Conservation (phyloP, 192 early-diverging fungal species). For the Backusella luteola region DNA sequence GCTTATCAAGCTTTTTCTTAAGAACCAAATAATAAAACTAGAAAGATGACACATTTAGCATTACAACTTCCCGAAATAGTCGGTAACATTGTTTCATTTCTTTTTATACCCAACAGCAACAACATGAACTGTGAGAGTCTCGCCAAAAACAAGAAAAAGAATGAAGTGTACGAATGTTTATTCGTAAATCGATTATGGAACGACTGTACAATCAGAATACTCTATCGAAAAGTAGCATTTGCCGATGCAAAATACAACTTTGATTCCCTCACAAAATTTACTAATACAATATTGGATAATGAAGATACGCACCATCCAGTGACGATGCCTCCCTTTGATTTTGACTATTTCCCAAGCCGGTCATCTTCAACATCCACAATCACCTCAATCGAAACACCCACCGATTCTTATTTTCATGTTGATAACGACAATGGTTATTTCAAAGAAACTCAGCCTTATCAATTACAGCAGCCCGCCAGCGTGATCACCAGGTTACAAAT, state of each 20-base stretch:
- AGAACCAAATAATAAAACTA: not conserved
- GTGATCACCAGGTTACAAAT: not conserved
- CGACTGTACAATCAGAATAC: conserved; percentile 15
- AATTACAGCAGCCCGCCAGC: not conserved
- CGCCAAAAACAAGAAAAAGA: not conserved
- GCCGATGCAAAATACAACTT: conserved; percentile 21
- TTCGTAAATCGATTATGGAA: conserved; percentile 34
- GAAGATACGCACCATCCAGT: not conserved
- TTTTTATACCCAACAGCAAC: not conserved
- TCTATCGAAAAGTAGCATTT: conserved; percentile 34
- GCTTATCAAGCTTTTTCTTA: not conserved
- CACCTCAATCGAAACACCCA: not conserved
- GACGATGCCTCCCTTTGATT: not conserved
- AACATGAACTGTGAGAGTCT: not conserved
- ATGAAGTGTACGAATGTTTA: conserved; percentile 7
- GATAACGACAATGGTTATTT: not conserved
- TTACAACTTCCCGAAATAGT: conserved; percentile 13
- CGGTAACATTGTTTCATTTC: not conserved
- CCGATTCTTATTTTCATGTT: not conserved
- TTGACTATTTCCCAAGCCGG: not conserved
- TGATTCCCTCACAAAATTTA: conserved; percentile 15
- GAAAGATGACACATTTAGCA: not conserved
- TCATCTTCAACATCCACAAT: conserved; percentile 13
- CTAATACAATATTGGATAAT: not conserved
- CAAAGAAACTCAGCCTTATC: not conserved